Base-by-base conservation (phyloP, 2,329 filamentous ascomycete species). In the Apiospora marii region DNA sequence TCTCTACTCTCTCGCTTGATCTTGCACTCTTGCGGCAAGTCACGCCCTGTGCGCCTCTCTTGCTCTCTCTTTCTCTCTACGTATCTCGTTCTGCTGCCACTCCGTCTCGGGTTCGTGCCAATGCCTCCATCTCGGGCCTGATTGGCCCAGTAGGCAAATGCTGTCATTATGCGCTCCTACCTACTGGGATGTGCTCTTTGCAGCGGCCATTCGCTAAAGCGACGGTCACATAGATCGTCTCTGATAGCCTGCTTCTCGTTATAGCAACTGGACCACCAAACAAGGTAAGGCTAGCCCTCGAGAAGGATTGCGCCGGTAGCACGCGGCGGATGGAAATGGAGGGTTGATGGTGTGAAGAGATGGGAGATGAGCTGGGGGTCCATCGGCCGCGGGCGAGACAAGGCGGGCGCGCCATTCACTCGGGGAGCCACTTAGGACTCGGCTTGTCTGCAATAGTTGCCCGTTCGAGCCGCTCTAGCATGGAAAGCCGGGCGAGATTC, bases 301-400 rank as follows among this genome's bases (percentile, higher is more conserved):
- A 41, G 58, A n/a, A 41, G 58, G 27, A 37, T 8, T 64, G 58
- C 58, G 34, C 58, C 58, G 58, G 58, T 64, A 34, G 30, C 24
- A 61, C 51, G 51, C 51, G 51, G 27, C 51, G 27, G 51, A 34
- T 53, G 16, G 30, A 34, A 12, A 58, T 58, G 27, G 30, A 37
- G 53, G 53, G 30, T 37, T 61, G 51, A 30, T 37, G 53, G 53
- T 64, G 34, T 41, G 58, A 64, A 64, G 58, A 64, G 58, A 64
- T 64, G 58, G 58, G 58, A 64, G 58, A 64, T 64, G 58, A 30
- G 58, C 58, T 64, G 58, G 58, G 58, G 58, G 58, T 41, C 58
- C 58, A 37, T 64, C 58, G 58, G 58, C 58, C 34, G 34, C 58
- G 34, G 58, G 58, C 58, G 58, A 64, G 58, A 64, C 58, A 64